Conservation (phyloP, 2,329 filamentous ascomycete species). For the Diaporthe ilicicola region DNA sequence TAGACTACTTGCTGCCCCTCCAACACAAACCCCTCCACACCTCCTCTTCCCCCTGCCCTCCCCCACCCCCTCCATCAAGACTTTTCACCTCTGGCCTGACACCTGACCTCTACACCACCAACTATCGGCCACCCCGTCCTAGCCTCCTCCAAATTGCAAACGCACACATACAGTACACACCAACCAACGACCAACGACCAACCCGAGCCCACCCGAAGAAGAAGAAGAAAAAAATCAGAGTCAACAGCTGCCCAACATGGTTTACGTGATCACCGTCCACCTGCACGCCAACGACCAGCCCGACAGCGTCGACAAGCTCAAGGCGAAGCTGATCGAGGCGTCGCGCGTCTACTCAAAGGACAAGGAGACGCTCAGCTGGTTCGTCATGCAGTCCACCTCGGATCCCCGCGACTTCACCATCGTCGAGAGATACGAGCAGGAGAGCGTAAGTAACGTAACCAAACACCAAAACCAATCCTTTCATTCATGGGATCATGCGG, state of each 20-base stretch:
- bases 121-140: conserved; percentile 3
- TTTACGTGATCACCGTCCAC: conserved; percentile 75
- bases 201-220: neutral
- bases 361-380: conserved; percentile 75
- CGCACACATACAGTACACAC: conserved; percentile 1
- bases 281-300: conserved; percentile 74
- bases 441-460: conserved; percentile 64
- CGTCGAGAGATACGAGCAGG: conserved; percentile 76
- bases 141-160: neutral
- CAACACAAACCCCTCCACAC: neutral
- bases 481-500: no score
- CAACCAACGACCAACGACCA: neutral
- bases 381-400: conserved; percentile 78
- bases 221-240: conserved; percentile 18
- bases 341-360: conserved; percentile 76
- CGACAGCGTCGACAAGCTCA: conserved; percentile 71
- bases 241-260: conserved; percentile 55
- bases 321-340: conserved; percentile 79
- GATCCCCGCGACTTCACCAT: conserved; percentile 77
- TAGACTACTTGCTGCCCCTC: neutral
- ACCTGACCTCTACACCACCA: neutral
- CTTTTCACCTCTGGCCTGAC: conserved; percentile 12
- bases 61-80: neutral
- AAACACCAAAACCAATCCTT: neutral
- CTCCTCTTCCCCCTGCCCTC: neutral